phyloP scores from a whole-genome alignment of 371 early-diverging fungal species.

The Rhizomucor pusillus region DNA sequence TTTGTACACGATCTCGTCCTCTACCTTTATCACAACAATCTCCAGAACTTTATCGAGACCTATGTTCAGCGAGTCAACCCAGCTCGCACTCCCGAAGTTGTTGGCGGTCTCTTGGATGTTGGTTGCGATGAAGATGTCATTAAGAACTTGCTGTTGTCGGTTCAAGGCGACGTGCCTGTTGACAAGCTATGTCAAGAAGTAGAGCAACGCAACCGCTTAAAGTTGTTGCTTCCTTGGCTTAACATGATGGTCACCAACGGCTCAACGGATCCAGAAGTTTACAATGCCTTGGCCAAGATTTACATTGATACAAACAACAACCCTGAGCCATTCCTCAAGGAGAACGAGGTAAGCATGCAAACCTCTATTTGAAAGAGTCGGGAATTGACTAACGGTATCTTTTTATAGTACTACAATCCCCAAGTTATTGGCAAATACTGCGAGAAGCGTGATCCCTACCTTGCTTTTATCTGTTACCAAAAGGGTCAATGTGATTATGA shows the following conservation, averaged over 20 bases:
- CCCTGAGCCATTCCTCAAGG: slow-evolving; percentile 92
- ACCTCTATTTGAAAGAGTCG: not conserved
- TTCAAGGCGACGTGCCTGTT: slow-evolving; percentile 80
- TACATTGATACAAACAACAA: slow-evolving; percentile 98
- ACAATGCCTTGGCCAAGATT: slow-evolving; percentile 97
- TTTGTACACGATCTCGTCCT: slow-evolving; percentile 97
- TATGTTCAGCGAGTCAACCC: slow-evolving; percentile 98
- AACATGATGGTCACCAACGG: slow-evolving; percentile 86
- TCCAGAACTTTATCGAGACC: slow-evolving; percentile 94
- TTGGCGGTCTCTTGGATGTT: slow-evolving; percentile 96
- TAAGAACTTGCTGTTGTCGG: slow-evolving; percentile 82
- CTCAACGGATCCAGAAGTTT: slow-evolving; percentile 82
- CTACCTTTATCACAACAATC: slow-evolving; percentile 89
- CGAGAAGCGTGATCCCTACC: slow-evolving; percentile 96
- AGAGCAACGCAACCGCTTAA: slow-evolving; percentile 94
- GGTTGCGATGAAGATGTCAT: slow-evolving; percentile 95
- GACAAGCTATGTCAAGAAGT: slow-evolving; percentile 87
- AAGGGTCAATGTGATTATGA: slow-evolving; percentile 94
- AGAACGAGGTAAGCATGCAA: slow-evolving; percentile 61
- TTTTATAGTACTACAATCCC: slow-evolving; percentile 76
- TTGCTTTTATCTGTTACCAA: slow-evolving; percentile 94
- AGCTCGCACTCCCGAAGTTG: slow-evolving; percentile 89
- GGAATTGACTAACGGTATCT: not conserved
- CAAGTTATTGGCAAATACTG: slow-evolving; percentile 93
- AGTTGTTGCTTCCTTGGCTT: slow-evolving; percentile 91